Base-by-base conservation (phyloP, 768 basidiomycete genomes). In the Auricularia sp. region DNA sequence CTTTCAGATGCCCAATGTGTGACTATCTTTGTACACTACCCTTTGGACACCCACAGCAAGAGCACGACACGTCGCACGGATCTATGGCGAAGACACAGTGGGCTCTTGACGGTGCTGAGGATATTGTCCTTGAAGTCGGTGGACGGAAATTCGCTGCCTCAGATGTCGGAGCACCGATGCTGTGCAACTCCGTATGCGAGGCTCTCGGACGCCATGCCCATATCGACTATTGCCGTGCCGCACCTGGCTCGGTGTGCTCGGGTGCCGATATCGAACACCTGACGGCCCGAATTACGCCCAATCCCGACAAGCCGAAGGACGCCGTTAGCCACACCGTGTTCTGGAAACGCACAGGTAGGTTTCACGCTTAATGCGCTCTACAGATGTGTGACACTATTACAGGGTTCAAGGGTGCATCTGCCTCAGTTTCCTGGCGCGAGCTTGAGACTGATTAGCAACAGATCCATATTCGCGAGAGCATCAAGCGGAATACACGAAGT, bases 401-500 rank as follows among this genome's bases (percentile, higher is more conserved):
- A 85, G 85, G 82, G 10, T 86, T 86, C 75, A 84, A 80, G 76
- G 81, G 81, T 80, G 51, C 36, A 33, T 24, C 14, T 44, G 33
- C 24, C 8, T 4, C 47, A 36, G 56, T 8, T 35, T 62, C 8
- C 24, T 16, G 16, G 11, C 54, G 10, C 21, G 56, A 24, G 36
- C 34, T 35, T 1, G n/a, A 1, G 14, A 37, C 29, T 65, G 39
- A 63, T n/a, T 3, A 0, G 3, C 16, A 13, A 3, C 65, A 82
- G 85, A 87, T 69, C 85, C 85, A 0, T 86, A 87, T 65, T 79
- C 83, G 24, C 77, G 76, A n/a, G 83, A 85, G 47, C 83, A 86
- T 62, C 81, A 82, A 68, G 62, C 75, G 1, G 78, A 79, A 59
- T 87, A 85, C 69, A 73, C 75, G 0, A 81, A 82, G 70, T 86